Evolutionary conservation across 306 rosid genomes (phyloP).

Genomic region (Sophora flavescens): DNA sequence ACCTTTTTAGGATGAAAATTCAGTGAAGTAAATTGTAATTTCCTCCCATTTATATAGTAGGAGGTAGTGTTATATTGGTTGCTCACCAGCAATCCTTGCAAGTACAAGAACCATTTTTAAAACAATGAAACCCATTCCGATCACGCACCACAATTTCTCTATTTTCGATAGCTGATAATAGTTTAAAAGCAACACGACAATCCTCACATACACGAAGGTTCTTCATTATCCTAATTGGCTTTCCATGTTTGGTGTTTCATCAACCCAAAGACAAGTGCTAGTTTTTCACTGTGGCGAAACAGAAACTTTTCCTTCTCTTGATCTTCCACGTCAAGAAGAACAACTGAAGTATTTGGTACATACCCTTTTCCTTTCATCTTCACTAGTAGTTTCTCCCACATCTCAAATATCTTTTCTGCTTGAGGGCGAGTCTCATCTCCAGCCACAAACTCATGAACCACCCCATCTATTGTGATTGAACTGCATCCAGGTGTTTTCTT

Average conservation of each 20-base stretch:
- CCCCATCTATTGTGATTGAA: constrained; percentile 57
- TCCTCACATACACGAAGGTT: constrained; percentile 69
- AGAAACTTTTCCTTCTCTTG: constrained; percentile 54
- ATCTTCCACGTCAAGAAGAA: constrained; percentile 60
- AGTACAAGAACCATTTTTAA: constrained; percentile 14
- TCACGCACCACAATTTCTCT: constrained; percentile 55
- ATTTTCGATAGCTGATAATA: constrained; percentile 16
- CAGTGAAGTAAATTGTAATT: too few species aligned
- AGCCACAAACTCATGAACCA: constrained; percentile 55
- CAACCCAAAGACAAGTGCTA: constrained; percentile 48
- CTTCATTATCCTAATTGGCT: constrained; percentile 62
- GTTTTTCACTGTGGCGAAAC: constrained; percentile 19
- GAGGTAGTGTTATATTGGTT: too few species aligned
- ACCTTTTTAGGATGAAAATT: too few species aligned
- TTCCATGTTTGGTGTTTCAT: constrained; percentile 53
- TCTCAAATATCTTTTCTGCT: constrained; percentile 44
- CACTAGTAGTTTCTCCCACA: constrained; percentile 55
- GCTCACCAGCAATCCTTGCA: constrained; percentile 41
- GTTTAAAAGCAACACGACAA: constrained; percentile 53
- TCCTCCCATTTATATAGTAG: neutral
- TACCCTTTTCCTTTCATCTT: constrained; percentile 55
- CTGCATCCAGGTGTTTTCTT: constrained; percentile 44
- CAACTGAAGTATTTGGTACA: constrained; percentile 61
- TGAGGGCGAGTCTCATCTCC: constrained; percentile 66
- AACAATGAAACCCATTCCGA: constrained; percentile 12